These are phyloP conservation scores for Penicillium crystallinum DNA, from an alignment of 495 filamentous ascomycete genomes.

Conservation along the genomic window DNA sequence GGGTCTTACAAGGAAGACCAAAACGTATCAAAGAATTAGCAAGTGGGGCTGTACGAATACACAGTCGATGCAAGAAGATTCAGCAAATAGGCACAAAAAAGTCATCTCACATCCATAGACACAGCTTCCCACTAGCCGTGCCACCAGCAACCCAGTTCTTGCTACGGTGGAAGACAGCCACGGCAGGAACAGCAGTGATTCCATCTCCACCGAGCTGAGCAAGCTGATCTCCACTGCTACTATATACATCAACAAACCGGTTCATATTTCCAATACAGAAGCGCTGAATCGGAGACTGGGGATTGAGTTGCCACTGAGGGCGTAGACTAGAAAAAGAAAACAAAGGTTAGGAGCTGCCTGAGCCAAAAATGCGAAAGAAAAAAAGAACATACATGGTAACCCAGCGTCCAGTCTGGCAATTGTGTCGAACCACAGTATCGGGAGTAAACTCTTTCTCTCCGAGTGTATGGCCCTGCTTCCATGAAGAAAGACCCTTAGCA, in stretches of 20 bases:
- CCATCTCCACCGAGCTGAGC: constrained; percentile 84
- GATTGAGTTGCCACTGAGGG: constrained; percentile 84
- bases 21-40: not conserved
- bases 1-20: not conserved
- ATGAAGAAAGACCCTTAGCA: constrained; percentile 49
- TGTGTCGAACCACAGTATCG: constrained; percentile 66
- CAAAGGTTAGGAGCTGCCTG: too few relatives aligned
- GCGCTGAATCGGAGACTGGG: constrained; percentile 69
- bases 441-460: constrained; percentile 62
- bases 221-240: constrained; percentile 73
- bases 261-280: constrained; percentile 98
- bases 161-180: constrained; percentile 82
- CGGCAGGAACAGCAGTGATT: constrained; percentile 91
- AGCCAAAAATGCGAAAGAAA: too few relatives aligned
- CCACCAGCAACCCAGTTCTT: constrained; percentile 90
- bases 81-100: not conserved
- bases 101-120: constrained; percentile 71
- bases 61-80: not conserved
- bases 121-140: constrained; percentile 87
- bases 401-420: constrained; percentile 91
- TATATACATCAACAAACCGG: constrained; percentile 89
- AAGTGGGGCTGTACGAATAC: not conserved
- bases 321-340: constrained; percentile 60
- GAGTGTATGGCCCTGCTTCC: constrained; percentile 58
- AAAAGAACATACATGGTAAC: constrained; percentile 56